phyloP scores from a whole-genome alignment of 1,284 basidiomycete genomes.

The Pseudozyma pruni region DNA sequence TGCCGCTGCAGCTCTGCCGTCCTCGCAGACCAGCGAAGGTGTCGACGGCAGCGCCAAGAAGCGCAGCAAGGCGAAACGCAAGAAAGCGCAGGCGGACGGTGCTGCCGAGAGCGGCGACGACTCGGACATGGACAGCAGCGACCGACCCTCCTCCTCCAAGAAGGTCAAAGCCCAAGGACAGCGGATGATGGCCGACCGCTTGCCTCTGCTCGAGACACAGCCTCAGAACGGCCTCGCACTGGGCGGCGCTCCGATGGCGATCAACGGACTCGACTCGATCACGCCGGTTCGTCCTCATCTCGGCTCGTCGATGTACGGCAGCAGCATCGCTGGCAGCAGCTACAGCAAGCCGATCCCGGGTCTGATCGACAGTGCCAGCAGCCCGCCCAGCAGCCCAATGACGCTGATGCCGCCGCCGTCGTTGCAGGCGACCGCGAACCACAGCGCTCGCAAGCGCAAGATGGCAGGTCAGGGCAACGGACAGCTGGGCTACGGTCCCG shows the following conservation, averaged over 20 bases:
- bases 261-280: constrained; percentile 35
- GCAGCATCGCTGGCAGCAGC: constrained; percentile 51
- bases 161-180: constrained; percentile 19
- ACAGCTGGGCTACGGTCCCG: constrained; percentile 34
- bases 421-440: constrained; percentile 42
- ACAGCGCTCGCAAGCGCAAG: constrained; percentile 57
- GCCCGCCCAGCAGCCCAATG: constrained; percentile 56
- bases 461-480: constrained; percentile 42
- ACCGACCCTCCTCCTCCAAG: constrained; percentile 20
- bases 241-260: constrained; percentile 19
- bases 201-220: constrained; percentile 48
- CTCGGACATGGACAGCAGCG: constrained; percentile 28
- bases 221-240: constrained; percentile 17
- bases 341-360: constrained; percentile 49
- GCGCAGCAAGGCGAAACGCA: constrained; percentile 44
- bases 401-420: constrained; percentile 59
- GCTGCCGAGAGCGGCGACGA: constrained; percentile 34
- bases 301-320: constrained; percentile 34
- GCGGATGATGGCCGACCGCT: constrained; percentile 18
- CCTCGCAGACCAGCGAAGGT: constrained; percentile 9
- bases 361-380: constrained; percentile 59
- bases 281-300: constrained; percentile 46
- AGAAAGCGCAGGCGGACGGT: constrained; percentile 27
- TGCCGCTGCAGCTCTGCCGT: neutral
- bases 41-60: constrained; percentile 29